phyloP scores from a whole-genome alignment of 176 grass and related monocot species.

The Lolium perenne region DNA sequence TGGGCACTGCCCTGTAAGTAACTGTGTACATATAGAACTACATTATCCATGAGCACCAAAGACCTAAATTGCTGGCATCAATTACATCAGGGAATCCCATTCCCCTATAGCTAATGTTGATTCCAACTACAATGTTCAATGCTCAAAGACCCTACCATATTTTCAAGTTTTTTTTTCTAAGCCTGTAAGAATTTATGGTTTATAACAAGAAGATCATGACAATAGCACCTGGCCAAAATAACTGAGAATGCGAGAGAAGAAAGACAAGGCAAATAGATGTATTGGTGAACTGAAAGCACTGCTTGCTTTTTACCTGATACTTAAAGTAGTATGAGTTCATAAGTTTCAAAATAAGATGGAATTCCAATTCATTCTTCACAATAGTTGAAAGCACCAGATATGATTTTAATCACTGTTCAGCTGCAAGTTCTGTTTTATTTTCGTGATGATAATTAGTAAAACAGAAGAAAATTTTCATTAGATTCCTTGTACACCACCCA shows the following conservation, averaged over 20 bases:
- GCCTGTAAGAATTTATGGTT: not conserved
- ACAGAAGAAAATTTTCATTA: not conserved
- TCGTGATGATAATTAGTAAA: not conserved
- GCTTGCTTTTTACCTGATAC: not conserved
- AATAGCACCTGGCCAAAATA: not conserved
- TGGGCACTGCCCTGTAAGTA: not conserved
- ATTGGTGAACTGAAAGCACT: not conserved
- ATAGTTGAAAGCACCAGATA: not conserved
- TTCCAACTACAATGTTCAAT: not conserved
- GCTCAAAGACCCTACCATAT: not conserved
- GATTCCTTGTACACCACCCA: not conserved
- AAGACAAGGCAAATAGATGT: not conserved
- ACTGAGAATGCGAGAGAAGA: not conserved
- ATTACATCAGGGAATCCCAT: not conserved
- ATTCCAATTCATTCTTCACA: not conserved
- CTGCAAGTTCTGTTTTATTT: not conserved
- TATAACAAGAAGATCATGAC: not conserved
- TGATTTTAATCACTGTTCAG: not conserved
- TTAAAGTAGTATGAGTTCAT: not conserved
- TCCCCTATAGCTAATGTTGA: not conserved
- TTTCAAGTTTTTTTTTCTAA: not conserved
- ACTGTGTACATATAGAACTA: not conserved
- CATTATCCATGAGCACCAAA: not conserved
- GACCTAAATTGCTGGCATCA: not conserved
- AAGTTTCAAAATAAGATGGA: conserved; percentile 3